Conservation (phyloP, 2,329 filamentous ascomycete species). For the Diaporthe caulivora region DNA sequence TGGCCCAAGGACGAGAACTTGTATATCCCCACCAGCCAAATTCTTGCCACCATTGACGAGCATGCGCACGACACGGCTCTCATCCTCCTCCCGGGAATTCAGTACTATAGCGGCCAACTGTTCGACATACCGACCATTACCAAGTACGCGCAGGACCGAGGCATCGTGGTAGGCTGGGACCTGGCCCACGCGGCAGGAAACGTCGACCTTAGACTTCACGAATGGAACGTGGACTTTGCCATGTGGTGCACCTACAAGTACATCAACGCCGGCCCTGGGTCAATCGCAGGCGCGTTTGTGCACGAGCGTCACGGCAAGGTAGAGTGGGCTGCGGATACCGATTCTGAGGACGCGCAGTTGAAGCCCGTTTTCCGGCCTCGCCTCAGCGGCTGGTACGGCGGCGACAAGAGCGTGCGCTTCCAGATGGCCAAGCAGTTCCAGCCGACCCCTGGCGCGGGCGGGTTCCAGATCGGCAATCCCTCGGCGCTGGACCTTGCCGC, state of each 20-base stretch:
- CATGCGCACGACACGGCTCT: slow-evolving; percentile 81
- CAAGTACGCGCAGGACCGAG: slow-evolving; percentile 76
- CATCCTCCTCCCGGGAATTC: slow-evolving; percentile 85
- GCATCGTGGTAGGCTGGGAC: slow-evolving; percentile 86
- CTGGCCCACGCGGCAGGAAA: slow-evolving; percentile 90
- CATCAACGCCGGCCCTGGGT: slow-evolving; percentile 86
- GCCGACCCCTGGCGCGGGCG: slow-evolving; percentile 81
- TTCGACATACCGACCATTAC: slow-evolving; percentile 89
- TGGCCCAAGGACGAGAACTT: slow-evolving; percentile 48
- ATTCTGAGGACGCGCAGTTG: slow-evolving; percentile 51
- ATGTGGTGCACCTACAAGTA: slow-evolving; percentile 98
- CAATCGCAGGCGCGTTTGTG: slow-evolving; percentile 84
- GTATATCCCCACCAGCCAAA: slow-evolving; percentile 77
- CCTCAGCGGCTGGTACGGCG: slow-evolving; percentile 89
- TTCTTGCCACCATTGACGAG: slow-evolving; percentile 79
- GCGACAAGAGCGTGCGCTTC: slow-evolving; percentile 81
- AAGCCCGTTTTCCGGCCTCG: slow-evolving; percentile 70
- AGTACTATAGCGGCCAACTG: slow-evolving; percentile 92
- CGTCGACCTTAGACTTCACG: slow-evolving; percentile 81
- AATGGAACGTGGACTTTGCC: slow-evolving; percentile 93
- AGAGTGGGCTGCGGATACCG: slow-evolving; percentile 55
- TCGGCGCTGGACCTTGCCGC: slow-evolving; percentile 82
- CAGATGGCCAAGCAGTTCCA: slow-evolving; percentile 85
- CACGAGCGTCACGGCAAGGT: slow-evolving; percentile 79
- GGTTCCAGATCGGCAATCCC: slow-evolving; percentile 89